A percentile compares a stretch with the other conserved stretches of the same genome.
Conservation (phyloP, 2,329 filamentous ascomycete species). For the Calonectria montana region DNA sequence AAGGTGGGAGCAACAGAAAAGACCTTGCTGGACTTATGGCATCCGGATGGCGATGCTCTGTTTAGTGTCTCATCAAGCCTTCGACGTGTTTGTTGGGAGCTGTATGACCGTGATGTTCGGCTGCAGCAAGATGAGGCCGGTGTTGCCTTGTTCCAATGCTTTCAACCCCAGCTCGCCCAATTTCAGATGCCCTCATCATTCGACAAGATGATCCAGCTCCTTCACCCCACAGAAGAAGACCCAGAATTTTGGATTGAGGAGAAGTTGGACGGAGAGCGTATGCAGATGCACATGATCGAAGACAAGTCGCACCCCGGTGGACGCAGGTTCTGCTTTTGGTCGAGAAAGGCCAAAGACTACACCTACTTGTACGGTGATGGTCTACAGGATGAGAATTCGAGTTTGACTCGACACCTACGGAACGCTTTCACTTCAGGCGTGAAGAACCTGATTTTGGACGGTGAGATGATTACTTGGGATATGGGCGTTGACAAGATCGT, state of each 20-base stretch:
- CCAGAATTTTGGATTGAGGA: slow-evolving; percentile 96
- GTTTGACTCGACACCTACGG: slow-evolving; percentile 83
- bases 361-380: slow-evolving; percentile 90
- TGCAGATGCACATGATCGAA: slow-evolving; percentile 92
- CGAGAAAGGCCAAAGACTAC: slow-evolving; percentile 95
- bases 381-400: slow-evolving; percentile 78
- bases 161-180: slow-evolving; percentile 94
- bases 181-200: slow-evolving; percentile 86
- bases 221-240: slow-evolving; percentile 75
- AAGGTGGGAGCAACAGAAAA: slow-evolving; percentile 84
- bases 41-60: slow-evolving; percentile 79
- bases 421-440: slow-evolving; percentile 83
- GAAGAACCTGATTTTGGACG: slow-evolving; percentile 89
- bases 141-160: slow-evolving; percentile 90
- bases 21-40: slow-evolving; percentile 87
- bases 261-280: slow-evolving; percentile 95
- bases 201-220: slow-evolving; percentile 78
- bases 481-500: slow-evolving; percentile 85
- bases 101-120: slow-evolving; percentile 78
- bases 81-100: slow-evolving; percentile 92
- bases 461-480: slow-evolving; percentile 99
- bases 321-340: slow-evolving; percentile 87
- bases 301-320: slow-evolving; percentile 77
- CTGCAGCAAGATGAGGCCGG: slow-evolving; percentile 81
- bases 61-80: slow-evolving; percentile 95